A percentile compares a stretch with the other conserved stretches of the same genome.
These are phyloP conservation scores for Scutellaria barbata DNA, from an alignment of 257 asterid genomes.

Conservation along the genomic window DNA sequence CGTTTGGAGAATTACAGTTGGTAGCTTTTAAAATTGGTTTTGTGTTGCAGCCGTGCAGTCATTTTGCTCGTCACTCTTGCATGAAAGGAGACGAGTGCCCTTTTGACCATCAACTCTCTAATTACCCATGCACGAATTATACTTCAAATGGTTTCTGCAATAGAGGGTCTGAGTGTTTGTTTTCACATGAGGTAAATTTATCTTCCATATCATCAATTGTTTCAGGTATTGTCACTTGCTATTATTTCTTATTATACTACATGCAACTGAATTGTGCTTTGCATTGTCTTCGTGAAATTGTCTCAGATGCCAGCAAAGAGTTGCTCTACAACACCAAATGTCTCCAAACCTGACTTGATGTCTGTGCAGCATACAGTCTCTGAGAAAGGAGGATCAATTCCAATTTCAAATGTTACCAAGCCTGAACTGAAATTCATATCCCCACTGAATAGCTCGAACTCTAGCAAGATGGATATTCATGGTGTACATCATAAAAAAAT, in stretches of 20 bases:
- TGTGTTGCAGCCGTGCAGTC: conserved; percentile 79
- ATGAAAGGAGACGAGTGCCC: conserved; percentile 98
- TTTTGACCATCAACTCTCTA: conserved; percentile 86
- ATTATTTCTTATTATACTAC: conserved; percentile 16
- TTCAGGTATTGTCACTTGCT: conserved; percentile 13
- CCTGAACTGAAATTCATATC: conserved; percentile 47
- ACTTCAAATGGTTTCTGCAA: conserved; percentile 67
- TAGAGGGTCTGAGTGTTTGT: conserved; percentile 85
- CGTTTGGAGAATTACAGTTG: conserved; percentile 20
- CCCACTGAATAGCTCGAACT: conserved; percentile 40
- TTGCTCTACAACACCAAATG: conserved; percentile 41
- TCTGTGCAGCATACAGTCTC: conserved; percentile 42
- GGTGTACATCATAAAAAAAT: conserved; percentile 36
- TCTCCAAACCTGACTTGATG: conserved; percentile 48
- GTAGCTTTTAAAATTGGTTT: conserved; percentile 26
- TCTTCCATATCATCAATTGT: conserved; percentile 29
- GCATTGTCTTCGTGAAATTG: conserved; percentile 22
- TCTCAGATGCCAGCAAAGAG: conserved; percentile 53
- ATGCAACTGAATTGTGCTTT: conserved; percentile 28
- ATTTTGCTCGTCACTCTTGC: conserved; percentile 90
- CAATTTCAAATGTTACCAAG: conserved; percentile 39
- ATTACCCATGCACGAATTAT: conserved; percentile 78
- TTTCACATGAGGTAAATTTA: conserved; percentile 76
- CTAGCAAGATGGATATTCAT: conserved; percentile 41
- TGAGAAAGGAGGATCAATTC: conserved; percentile 41